Base-by-base conservation (phyloP, 2,329 filamentous ascomycete genomes). In the Hypoxylon sp. region DNA sequence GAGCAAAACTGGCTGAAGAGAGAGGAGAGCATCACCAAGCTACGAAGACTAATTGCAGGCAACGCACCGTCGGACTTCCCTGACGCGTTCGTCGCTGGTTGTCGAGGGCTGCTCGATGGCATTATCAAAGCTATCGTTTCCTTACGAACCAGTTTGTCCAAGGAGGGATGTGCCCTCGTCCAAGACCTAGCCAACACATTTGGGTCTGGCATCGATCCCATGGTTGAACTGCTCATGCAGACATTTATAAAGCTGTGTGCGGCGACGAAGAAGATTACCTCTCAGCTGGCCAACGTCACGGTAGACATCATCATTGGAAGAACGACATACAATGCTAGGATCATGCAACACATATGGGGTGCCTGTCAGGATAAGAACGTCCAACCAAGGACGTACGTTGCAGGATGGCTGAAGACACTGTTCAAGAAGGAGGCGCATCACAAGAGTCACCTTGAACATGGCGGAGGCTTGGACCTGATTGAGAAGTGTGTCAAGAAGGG, bases 321-420 rank as follows among this genome's bases (percentile, higher is more conserved):
- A 66, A 89, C 89, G 24, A 88, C 92, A 0, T 98, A 94, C 75
- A 93, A 83, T 60, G 79, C 82, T 58, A 88, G 92, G 23, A 82
- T 97, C 61, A 83, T 97, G 81, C 90, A 96, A 73, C 94, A 98
- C 69, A 80, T 98, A 43, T 90, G 87, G 79, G 78, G 79, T 50
- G 93, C 94, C 20, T 89, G 85, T 61, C 89, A 96, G 72, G 94
- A 99, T 78, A 98, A 97, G 79, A 98, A 97, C 70, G 88, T 93
- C 2, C 90, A 95, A 70, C 89, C 93, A 13, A 87, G 95, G 60
- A 85, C 85, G 1, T 96, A 88, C 73, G 89, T 88, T 1, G 82
- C 89, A 2, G 88, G 84, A 6, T 99, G 95, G 95, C 77, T 98
- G 24, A 90, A 88, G 74, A 96, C 89, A 1, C 75, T 98, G 17